These are phyloP conservation scores for Nakazawaea molendinolei DNA, from an alignment of 805 yeast genomes.

Conservation along the genomic window DNA sequence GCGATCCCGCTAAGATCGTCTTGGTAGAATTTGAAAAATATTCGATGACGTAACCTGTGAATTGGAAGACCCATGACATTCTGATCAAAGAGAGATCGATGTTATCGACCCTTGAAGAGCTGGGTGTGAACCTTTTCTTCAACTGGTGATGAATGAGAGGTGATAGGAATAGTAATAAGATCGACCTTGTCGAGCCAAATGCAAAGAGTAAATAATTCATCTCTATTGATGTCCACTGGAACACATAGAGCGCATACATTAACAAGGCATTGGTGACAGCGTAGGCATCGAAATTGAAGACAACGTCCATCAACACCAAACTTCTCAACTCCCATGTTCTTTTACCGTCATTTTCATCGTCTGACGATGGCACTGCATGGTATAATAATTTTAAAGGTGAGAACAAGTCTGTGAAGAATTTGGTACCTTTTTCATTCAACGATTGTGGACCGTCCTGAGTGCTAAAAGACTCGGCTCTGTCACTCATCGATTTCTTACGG, in stretches of 20 bases:
- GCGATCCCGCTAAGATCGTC: too few relatives aligned
- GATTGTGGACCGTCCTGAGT: too few relatives aligned
- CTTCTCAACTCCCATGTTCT: conserved; percentile 35
- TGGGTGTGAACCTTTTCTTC: conserved; percentile 26
- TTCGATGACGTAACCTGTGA: too few relatives aligned
- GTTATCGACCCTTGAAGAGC: conserved; percentile 35
- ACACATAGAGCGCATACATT: conserved; percentile 40
- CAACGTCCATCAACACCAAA: conserved; percentile 35
- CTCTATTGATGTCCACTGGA: conserved; percentile 40
- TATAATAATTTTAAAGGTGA: conserved; percentile 41
- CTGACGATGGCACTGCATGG: conserved; percentile 25
- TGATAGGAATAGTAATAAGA: conserved; percentile 35
- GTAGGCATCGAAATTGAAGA: conserved; percentile 27
- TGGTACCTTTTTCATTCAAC: not conserved
- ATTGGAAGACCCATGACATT: too few relatives aligned
- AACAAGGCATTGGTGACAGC: conserved; percentile 30
- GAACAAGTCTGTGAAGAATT: conserved; percentile 19
- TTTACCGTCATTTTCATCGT: conserved; percentile 15
- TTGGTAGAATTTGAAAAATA: too few relatives aligned
- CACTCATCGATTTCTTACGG: conserved; percentile 31
- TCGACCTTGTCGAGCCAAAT: conserved; percentile 38
- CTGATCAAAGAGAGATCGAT: conserved; percentile 36
- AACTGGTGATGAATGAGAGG: conserved; percentile 32
- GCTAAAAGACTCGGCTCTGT: too few relatives aligned
- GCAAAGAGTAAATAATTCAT: conserved; percentile 46